Percentiles rank a stretch among this genome's conserved stretches.
Conservation (phyloP, 2,329 filamentous ascomycete species). For the Aureobasidium leucospermi region DNA sequence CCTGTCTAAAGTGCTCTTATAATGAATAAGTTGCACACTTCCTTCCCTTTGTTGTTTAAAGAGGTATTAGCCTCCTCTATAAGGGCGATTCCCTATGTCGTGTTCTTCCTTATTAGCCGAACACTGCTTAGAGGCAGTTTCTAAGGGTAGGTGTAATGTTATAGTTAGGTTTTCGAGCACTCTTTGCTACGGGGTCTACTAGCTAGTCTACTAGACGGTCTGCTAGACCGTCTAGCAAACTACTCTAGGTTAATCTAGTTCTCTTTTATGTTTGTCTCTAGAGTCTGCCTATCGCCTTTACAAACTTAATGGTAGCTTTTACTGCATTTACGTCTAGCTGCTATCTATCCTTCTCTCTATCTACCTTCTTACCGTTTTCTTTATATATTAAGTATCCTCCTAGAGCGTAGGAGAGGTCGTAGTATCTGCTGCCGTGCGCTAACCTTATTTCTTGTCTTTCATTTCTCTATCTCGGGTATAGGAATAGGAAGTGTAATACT, state of each 20-base stretch:
- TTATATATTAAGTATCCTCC: too few species aligned
- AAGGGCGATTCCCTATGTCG: neutral
- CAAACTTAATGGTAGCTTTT: neutral
- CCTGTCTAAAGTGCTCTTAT: neutral
- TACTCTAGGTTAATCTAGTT: too few species aligned
- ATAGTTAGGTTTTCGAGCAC: neutral
- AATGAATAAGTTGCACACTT: conserved; percentile 1
- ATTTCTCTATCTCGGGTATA: too few species aligned
- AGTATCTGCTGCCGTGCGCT: too few species aligned
- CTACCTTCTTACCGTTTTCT: neutral
- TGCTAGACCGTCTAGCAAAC: too few species aligned
- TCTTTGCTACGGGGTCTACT: neutral
- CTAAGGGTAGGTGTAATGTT: too few species aligned
- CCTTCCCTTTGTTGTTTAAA: neutral
- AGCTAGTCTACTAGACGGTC: too few species aligned
- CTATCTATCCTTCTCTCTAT: neutral
- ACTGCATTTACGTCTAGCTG: neutral
- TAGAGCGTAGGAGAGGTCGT: too few species aligned
- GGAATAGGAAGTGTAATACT: too few species aligned
- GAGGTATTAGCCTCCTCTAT: neutral
- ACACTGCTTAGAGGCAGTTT: neutral
- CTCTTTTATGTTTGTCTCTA: neutral
- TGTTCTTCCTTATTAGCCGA: neutral
- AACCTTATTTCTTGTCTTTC: too few species aligned
- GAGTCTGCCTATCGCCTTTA: neutral